Conservation (phyloP, 2,329 filamentous ascomycete genomes). For the Ilyonectria robusta region DNA sequence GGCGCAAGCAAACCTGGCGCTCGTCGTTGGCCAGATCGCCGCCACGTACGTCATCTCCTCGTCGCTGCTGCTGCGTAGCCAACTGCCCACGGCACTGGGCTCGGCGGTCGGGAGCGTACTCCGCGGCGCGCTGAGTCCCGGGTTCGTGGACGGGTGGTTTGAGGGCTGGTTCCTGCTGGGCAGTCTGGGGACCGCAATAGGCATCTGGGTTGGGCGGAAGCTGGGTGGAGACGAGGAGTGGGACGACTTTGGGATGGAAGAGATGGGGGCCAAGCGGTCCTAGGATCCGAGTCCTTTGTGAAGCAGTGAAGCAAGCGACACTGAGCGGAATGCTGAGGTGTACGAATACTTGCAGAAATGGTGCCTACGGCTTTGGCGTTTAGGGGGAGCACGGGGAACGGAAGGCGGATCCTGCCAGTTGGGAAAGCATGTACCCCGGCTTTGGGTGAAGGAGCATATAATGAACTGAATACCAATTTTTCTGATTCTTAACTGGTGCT, state of each 20-base stretch:
- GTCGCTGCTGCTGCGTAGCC: conserved; percentile 82
- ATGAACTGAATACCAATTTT: conserved; percentile 19
- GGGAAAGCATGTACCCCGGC: conserved; percentile 11
- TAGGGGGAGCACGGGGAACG: not conserved
- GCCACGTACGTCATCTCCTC: conserved; percentile 90
- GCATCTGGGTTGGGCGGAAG: conserved; percentile 80
- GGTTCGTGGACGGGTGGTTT: conserved; percentile 81
- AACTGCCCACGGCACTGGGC: conserved; percentile 83
- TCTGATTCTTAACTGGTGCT: not conserved
- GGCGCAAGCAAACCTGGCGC: conserved; percentile 82
- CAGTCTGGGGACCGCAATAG: conserved; percentile 75
- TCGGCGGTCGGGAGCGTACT: conserved; percentile 84
- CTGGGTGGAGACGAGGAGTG: conserved; percentile 71
- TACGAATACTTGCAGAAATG: conserved; percentile 22
- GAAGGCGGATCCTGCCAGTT: conserved; percentile 2
- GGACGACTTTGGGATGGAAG: conserved; percentile 74
- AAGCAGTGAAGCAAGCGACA: conserved; percentile 5
- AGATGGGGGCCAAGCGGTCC: conserved; percentile 79
- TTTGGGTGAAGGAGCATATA: conserved; percentile 3
- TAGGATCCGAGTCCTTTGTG: conserved; percentile 31
- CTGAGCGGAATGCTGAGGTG: not conserved
- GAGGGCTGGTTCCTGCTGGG: conserved; percentile 87
- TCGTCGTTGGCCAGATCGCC: conserved; percentile 84
- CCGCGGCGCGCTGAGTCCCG: conserved; percentile 77
- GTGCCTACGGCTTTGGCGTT: conserved; percentile 14